These are phyloP conservation scores for Coemansia sp. DNA, from an alignment of 192 early-diverging fungal species.

Conservation along the genomic window DNA sequence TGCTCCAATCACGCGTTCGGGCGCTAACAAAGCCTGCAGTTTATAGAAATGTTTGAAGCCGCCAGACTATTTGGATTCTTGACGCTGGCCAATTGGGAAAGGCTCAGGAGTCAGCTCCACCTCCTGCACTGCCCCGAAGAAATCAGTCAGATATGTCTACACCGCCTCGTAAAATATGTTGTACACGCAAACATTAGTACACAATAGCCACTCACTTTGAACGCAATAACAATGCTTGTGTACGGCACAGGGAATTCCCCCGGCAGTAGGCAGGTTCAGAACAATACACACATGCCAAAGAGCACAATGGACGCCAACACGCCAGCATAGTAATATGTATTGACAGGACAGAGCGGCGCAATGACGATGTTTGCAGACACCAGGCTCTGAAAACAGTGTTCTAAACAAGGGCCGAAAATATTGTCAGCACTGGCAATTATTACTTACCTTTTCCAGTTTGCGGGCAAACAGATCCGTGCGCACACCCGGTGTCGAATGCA, in stretches of 20 bases:
- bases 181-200: conserved; percentile 1
- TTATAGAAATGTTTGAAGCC: too few relatives aligned
- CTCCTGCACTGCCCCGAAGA: conserved; percentile 94
- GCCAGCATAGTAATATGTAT: neutral
- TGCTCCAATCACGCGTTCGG: neutral
- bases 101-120: conserved; percentile 72
- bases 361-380: neutral
- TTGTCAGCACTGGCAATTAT: too few relatives aligned
- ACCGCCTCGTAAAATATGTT: conserved; percentile 17
- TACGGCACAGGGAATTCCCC: neutral
- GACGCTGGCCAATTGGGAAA: conserved; percentile 36
- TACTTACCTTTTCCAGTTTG: conserved; percentile 72
- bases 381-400: too few relatives aligned
- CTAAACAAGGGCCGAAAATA: too few relatives aligned
- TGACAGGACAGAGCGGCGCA: neutral
- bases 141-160: conserved; percentile 82
- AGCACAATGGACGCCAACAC: neutral
- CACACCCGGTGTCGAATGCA: conserved; percentile 83
- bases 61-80: neutral
- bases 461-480: conserved; percentile 81
- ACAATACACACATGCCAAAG: conserved; percentile 1
- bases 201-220: neutral
- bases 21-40: too few relatives aligned
- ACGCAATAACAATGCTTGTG: neutral
- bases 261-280: neutral